phyloP scores from a whole-genome alignment of 2,329 filamentous ascomycete species.

The Colletotrichum nymphaeae region DNA sequence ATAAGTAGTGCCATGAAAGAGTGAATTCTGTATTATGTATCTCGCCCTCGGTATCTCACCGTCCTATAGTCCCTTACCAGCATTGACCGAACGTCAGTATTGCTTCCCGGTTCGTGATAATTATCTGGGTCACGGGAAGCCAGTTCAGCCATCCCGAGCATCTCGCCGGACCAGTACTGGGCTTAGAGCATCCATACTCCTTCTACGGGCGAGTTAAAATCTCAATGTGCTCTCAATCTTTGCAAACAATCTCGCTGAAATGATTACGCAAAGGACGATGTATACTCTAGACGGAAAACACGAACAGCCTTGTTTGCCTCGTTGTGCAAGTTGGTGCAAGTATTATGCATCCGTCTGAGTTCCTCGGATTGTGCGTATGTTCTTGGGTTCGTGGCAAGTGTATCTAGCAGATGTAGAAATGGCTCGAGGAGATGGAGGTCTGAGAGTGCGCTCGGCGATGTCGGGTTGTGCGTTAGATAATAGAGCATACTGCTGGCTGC shows the following conservation, averaged over 20 bases:
- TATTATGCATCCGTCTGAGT: neutral
- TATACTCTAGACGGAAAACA: neutral
- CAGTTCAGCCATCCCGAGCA: neutral
- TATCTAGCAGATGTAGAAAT: constrained; percentile 1
- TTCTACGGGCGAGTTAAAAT: neutral
- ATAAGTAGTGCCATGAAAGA: too few species aligned
- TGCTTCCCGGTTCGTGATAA: neutral
- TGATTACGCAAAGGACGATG: neutral
- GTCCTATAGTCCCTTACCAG: neutral
- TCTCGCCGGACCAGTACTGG: neutral
- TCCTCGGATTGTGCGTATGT: neutral
- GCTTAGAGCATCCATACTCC: neutral
- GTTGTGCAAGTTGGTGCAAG: neutral
- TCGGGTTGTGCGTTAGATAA: constrained; percentile 27
- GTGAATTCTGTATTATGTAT: neutral
- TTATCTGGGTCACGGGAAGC: neutral
- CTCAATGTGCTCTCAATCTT: neutral
- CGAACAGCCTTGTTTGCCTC: constrained; percentile 3
- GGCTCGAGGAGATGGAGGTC: constrained; percentile 28
- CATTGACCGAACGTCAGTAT: neutral
- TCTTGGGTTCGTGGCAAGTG: neutral
- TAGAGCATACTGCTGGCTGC: constrained; percentile 33
- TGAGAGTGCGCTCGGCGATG: constrained; percentile 11
- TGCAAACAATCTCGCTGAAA: neutral
- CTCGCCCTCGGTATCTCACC: neutral